Percentiles rank a stretch among this genome's conserved stretches.
phyloP scores from a whole-genome alignment of 2,329 filamentous ascomycete species.

The Bipolaris gigantea region DNA sequence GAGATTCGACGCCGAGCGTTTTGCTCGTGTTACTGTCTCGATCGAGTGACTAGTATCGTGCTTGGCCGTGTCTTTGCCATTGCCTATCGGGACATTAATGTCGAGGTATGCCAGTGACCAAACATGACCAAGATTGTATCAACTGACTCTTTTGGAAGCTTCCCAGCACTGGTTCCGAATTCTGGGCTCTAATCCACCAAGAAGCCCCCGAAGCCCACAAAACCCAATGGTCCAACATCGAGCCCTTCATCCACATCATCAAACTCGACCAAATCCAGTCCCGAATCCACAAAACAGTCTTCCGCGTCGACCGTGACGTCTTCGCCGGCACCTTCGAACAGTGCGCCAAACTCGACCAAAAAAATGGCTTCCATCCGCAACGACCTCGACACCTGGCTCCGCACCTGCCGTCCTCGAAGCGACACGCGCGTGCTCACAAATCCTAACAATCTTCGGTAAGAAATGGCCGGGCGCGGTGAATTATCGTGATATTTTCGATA shows the following conservation, averaged over 20 bases:
- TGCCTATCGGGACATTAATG: constrained; percentile 32
- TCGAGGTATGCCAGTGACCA: constrained; percentile 19
- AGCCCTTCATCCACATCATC: constrained; percentile 33
- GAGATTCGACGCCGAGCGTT: constrained; percentile 31
- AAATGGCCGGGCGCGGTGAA: constrained; percentile 34
- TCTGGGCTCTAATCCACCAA: constrained; percentile 30
- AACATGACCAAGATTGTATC: background rate
- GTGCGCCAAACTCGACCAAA: constrained; percentile 21
- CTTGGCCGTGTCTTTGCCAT: constrained; percentile 33
- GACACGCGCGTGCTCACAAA: constrained; percentile 29
- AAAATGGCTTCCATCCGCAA: constrained; percentile 24
- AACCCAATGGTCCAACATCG: constrained; percentile 26
- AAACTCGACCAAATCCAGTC: constrained; percentile 31
- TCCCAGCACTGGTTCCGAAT: constrained; percentile 22
- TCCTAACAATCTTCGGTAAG: constrained; percentile 32
- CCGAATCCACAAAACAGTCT: constrained; percentile 29
- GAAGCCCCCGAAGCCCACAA: constrained; percentile 13
- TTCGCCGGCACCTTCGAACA: constrained; percentile 16
- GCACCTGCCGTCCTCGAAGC: constrained; percentile 25
- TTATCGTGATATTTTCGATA: constrained; percentile 34
- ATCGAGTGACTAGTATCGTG: constrained; percentile 30
- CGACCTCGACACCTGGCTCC: constrained; percentile 27
- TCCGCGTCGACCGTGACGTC: constrained; percentile 29
- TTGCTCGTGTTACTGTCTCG: constrained; percentile 34
- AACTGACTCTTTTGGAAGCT: constrained; percentile 16